Evolutionary conservation across 2,329 filamentous ascomycete genomes (phyloP), one percentile per base, ranked within the genome.

Genomic region (Plectosphaerella plurivora): DNA sequence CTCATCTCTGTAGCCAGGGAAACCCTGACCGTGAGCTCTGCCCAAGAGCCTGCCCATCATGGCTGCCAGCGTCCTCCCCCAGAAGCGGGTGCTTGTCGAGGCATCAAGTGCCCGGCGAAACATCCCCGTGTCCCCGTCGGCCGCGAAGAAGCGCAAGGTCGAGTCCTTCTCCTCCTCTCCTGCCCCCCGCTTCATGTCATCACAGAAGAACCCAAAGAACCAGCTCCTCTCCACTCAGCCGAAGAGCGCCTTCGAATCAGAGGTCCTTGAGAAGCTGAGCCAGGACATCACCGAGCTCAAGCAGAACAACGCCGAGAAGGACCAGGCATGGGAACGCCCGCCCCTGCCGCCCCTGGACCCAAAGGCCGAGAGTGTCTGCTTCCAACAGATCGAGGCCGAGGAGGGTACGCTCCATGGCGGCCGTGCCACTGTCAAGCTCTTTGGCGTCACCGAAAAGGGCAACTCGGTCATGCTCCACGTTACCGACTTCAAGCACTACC

Each of bases 401-500:
- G 93, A 99, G 68, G 93, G 94, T 18, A 88, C 84, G 4, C 69
- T 97, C 2, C 75, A 87, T 65, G 89, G 89, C 47, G 90, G 89
- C 18, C 86, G 72, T 64, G 77, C 89, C 1, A 87, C 90, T 0
- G 83, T 99, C 53, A 95, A 94, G 74, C 79, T 99, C 18, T 99
- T 97, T 71, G 94, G 94, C 62, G 91, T 97, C 4, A 96, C 91
- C 2, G 71, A 83, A 61, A 68, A 76, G 55, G 94, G 94, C 51
- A 88, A 99, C 70, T 99, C 94, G 3, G 91, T 96, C 39, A 82
- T 99, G 68, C 77, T 99, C 12, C 94, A 99, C 68, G 92, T 99
- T 57, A 96, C 89, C 15, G 90, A 91, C 64, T 99, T 99, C 71
- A 87, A 91, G 60, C 94, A 99, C 68, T 99, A 99, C 66, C 83